Evolutionary conservation across 352 stramenopile species (phyloP).

Genomic region (Globisporangium apiculatum): DNA sequence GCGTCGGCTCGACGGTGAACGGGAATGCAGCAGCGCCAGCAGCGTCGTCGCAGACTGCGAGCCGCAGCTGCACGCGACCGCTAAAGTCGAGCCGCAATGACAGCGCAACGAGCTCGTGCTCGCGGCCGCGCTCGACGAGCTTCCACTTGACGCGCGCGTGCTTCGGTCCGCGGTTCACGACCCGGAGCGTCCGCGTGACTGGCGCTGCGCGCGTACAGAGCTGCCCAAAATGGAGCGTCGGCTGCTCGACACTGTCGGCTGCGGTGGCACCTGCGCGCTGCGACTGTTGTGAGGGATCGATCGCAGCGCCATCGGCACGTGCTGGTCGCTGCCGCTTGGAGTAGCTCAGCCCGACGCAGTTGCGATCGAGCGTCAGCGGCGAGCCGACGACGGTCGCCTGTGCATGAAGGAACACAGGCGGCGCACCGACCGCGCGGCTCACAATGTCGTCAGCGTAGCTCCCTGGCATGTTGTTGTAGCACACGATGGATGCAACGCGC

Average conservation of each 20-base stretch:
- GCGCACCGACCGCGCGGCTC: slow-evolving; percentile 33
- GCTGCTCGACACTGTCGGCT: slow-evolving; percentile 5
- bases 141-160: slow-evolving; percentile 51
- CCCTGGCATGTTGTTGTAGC: slow-evolving; percentile 77
- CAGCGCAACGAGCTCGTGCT: slow-evolving; percentile 50
- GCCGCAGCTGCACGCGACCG: slow-evolving; percentile 32
- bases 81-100: slow-evolving; percentile 49
- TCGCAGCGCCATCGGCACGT: too few relatives aligned
- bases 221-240: slow-evolving; percentile 41
- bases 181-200: slow-evolving; percentile 41
- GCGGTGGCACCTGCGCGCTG: not conserved
- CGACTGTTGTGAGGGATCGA: too few relatives aligned
- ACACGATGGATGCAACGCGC: slow-evolving; percentile 38
- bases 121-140: slow-evolving; percentile 33
- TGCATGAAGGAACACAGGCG: slow-evolving; percentile 55
- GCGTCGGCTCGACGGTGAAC: slow-evolving; percentile 24
- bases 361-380: slow-evolving; percentile 44
- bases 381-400: slow-evolving; percentile 48
- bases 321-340: slow-evolving; percentile 5
- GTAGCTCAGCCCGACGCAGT: slow-evolving; percentile 59
- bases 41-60: slow-evolving; percentile 22
- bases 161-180: slow-evolving; percentile 66
- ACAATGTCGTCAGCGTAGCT: slow-evolving; percentile 59
- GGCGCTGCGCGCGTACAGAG: slow-evolving; percentile 30
- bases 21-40: slow-evolving; percentile 19